Conservation (phyloP, 1,139 yeast species). For the Pichia sp. region DNA sequence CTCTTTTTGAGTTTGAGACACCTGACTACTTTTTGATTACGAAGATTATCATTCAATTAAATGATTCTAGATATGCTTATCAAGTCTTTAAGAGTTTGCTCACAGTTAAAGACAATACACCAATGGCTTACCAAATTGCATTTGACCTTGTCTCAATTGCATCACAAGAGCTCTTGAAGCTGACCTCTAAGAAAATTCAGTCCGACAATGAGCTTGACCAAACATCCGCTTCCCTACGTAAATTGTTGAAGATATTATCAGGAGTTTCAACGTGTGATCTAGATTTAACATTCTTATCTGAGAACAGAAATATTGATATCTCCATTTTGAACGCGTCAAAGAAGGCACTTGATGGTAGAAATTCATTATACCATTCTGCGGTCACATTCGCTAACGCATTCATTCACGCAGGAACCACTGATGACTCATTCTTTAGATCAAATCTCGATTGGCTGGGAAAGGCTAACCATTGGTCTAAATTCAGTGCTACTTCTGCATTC, state of each 20-base stretch:
- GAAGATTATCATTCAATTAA: conserved; percentile 83
- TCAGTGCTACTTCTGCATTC: conserved; percentile 94
- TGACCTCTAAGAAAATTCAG: conserved; percentile 42
- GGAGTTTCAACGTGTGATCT: conserved; percentile 95
- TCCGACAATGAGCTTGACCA: conserved; percentile 35
- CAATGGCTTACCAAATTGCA: conserved; percentile 87
- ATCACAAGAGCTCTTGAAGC: conserved; percentile 80
- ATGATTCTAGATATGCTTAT: conserved; percentile 65
- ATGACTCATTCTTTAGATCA: conserved; percentile 84
- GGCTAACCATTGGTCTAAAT: conserved; percentile 97
- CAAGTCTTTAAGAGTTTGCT: conserved; percentile 59
- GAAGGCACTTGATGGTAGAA: conserved; percentile 79
- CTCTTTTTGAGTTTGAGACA: conserved; percentile 48
- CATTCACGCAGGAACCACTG: conserved; percentile 95
- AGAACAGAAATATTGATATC: conserved; percentile 83
- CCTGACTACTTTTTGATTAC: conserved; percentile 77
- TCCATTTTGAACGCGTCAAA: conserved; percentile 78
- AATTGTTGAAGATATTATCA: conserved; percentile 63
- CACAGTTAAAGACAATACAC: conserved; percentile 31
- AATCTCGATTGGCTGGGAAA: conserved; percentile 95
- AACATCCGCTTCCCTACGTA: conserved; percentile 30
- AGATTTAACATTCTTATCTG: conserved; percentile 79
- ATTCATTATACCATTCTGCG: conserved; percentile 92
- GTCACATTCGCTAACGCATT: conserved; percentile 93
- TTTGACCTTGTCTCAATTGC: conserved; percentile 91